Evolutionary conservation across 257 asterid genomes (phyloP), one percentile per base, ranked within the genome.

Genomic region (Solanum lycopersicoides): DNA sequence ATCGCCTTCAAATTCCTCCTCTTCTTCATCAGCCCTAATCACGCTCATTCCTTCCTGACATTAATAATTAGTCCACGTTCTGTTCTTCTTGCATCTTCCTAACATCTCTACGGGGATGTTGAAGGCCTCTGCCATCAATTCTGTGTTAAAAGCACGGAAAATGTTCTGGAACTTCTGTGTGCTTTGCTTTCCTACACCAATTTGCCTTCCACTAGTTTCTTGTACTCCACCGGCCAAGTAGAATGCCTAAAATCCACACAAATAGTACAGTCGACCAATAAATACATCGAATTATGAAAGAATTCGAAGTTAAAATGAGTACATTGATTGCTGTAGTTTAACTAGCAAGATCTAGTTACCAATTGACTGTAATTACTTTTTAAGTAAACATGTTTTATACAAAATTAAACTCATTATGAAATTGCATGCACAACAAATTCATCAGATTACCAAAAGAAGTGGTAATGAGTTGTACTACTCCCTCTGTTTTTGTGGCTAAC

Each of bases 161-260:
- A 95, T 47, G 92, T 94, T 95, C 75, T 89, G 91, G 93, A 90
- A 90, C 3, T 80, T 87, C 73, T 83, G 85, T 56, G 25, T 9
- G 41, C 66, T 87, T 42, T 89, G 83, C 25, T 56, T 47, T 56
- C 80, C 35, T 15, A 16, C 84, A 12, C 72, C 87, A 42, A 39
- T 71, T 25, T 73, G 87, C 25, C 28, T 63, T 13, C n/a, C 77
- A 83, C 89, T 50, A 53, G 20, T 53, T 63, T 47, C 88, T 45
- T 92, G 87, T n/a, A 82, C 88, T 86, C 91, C 93, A 3, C 98
- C 98, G 12, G 97, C 97, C 88, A 95, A 66, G 93, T 90, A 94
- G 80, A 94, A 92, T 12, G 91, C 91, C 95, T 80, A 8, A 0
- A 1, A n/a, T 47, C 30, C 85, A 47, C 56, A 80, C 4, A 80